Evolutionary conservation across 805 yeast species (phyloP).

Genomic region (Ogataea methylovora): DNA sequence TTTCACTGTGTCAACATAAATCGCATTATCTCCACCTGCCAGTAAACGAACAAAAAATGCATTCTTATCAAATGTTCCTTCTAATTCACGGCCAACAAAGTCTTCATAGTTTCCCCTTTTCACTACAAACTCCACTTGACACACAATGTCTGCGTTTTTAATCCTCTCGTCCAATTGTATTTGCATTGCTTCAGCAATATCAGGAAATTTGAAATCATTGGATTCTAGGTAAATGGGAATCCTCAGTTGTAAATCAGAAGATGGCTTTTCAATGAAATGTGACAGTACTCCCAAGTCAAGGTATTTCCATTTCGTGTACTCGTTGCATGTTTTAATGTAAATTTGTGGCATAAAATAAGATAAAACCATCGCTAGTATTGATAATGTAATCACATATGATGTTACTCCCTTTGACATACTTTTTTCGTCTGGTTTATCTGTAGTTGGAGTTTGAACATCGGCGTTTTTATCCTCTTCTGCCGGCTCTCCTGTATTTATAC

Average conservation of each 20-base stretch:
- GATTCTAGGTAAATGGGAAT: conserved; percentile 36
- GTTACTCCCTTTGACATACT: no score
- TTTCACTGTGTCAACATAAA: conserved; percentile 18
- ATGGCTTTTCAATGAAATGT: conserved; percentile 25
- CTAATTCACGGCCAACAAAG: conserved; percentile 1
- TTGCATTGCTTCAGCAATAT: conserved; percentile 50
- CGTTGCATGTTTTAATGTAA: conserved; percentile 1
- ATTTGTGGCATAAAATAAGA: no score
- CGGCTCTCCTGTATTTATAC: no score
- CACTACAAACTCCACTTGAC: neutral
- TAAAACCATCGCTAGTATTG: no score
- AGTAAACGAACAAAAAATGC: conserved; percentile 13
- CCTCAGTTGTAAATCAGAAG: conserved; percentile 33
- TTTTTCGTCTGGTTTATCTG: no score
- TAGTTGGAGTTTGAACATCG: no score
- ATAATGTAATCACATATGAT: no score
- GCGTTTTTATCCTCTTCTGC: no score
- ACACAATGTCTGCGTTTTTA: conserved; percentile 4
- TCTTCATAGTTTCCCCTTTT: neutral
- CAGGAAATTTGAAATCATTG: conserved; percentile 54
- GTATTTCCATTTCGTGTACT: no score
- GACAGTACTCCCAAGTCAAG: no score
- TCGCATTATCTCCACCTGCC: conserved; percentile 16
- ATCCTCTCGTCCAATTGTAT: conserved; percentile 37
- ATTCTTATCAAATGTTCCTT: conserved; percentile 6